Evolutionary conservation across 805 yeast genomes (phyloP).

Genomic region (Wickerhamomyces canadensis): DNA sequence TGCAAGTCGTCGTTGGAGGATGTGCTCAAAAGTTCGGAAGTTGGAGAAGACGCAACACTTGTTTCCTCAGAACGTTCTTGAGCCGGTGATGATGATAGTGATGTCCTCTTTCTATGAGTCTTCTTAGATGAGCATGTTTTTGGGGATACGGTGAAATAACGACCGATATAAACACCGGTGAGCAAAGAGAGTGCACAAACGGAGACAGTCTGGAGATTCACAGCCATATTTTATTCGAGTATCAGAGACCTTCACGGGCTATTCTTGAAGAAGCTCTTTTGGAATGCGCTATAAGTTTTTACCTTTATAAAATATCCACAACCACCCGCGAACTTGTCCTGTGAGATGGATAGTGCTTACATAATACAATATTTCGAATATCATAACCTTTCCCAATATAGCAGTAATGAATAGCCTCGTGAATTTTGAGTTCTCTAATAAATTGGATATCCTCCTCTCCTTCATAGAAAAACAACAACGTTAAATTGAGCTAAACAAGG

Average conservation of each 20-base stretch:
- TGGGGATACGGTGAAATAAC: neutral
- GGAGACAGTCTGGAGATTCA: neutral
- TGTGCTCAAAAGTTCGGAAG: slow-evolving; percentile 23
- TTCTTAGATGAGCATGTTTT: neutral
- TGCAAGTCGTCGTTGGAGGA: slow-evolving; percentile 31
- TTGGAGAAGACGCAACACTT: slow-evolving; percentile 27
- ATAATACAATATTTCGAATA: too few relatives aligned
- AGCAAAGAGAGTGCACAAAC: neutral
- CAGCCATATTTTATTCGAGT: neutral
- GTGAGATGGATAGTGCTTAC: too few relatives aligned
- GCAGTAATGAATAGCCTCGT: too few relatives aligned
- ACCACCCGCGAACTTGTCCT: too few relatives aligned
- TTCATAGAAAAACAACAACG: too few relatives aligned
- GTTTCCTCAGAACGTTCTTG: slow-evolving; percentile 18
- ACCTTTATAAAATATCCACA: too few relatives aligned
- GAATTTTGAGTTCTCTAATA: too few relatives aligned
- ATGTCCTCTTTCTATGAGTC: slow-evolving; percentile 30
- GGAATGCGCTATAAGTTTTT: too few relatives aligned
- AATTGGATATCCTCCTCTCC: too few relatives aligned
- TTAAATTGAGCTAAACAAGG: neutral
- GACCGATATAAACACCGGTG: neutral
- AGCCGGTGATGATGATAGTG: slow-evolving; percentile 32
- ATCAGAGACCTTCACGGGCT: too few relatives aligned
- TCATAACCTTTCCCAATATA: too few relatives aligned
- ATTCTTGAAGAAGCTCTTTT: too few relatives aligned